Percentiles rank a stretch among this genome's conserved stretches.
These are phyloP conservation scores for Apiospora phragmitis DNA, from an alignment of 2,329 filamentous ascomycete genomes.

Conservation along the genomic window DNA sequence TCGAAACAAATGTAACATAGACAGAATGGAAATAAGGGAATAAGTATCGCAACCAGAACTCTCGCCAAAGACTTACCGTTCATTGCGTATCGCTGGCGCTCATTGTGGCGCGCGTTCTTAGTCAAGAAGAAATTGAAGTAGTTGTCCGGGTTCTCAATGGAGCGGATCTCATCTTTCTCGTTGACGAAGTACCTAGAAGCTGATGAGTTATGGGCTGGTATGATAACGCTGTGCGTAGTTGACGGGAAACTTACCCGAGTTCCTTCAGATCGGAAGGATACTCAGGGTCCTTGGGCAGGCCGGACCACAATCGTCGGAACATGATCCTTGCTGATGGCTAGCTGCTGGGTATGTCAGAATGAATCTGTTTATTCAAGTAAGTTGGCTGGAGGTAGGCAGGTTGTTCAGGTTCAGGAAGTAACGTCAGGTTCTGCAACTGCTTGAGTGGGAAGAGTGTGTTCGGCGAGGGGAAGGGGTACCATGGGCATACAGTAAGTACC, in stretches of 20 bases:
- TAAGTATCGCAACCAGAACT: neutral
- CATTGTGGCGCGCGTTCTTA: conserved; percentile 75
- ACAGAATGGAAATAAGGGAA: neutral
- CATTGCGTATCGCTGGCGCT: conserved; percentile 71
- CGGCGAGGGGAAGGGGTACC: neutral
- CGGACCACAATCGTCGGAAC: conserved; percentile 71
- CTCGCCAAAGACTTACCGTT: conserved; percentile 55
- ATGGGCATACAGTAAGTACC: neutral
- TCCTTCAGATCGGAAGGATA: conserved; percentile 66
- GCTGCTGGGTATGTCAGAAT: neutral
- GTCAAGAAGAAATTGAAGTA: conserved; percentile 76
- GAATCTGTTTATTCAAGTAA: neutral
- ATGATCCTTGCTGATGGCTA: conserved; percentile 45
- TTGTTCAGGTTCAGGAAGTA: neutral
- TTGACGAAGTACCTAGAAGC: conserved; percentile 73
- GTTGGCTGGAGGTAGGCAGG: neutral
- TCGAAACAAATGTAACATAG: no score
- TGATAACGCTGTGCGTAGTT: neutral
- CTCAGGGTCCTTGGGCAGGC: conserved; percentile 68
- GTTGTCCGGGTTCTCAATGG: conserved; percentile 63
- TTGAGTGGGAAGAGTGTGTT: neutral
- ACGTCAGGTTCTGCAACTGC: neutral
- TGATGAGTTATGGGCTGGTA: neutral
- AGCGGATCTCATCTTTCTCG: conserved; percentile 71
- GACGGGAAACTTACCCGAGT: conserved; percentile 63